A percentile compares a stretch with the other conserved stretches of the same genome.
Conservation (phyloP, 805 yeast species). For the Kluyveromyces wickerhamii region DNA sequence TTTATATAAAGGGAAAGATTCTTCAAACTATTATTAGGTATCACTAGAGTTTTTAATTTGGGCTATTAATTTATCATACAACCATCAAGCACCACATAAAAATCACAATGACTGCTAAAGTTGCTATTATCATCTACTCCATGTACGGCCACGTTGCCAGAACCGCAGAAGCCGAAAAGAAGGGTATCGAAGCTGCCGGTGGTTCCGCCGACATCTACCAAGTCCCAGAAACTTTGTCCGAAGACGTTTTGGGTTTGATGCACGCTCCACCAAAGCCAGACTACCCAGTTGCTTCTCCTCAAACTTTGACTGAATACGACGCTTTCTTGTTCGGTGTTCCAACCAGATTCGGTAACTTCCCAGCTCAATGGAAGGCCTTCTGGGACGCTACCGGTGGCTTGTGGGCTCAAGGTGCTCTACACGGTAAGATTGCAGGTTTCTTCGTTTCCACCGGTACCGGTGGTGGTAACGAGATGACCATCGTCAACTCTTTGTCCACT, state of each 20-base stretch:
- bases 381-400: slow-evolving; percentile 72
- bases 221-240: slow-evolving; percentile 68
- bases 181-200: slow-evolving; percentile 65
- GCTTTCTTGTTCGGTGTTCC: slow-evolving; percentile 82
- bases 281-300: slow-evolving; percentile 55
- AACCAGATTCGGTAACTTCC: slow-evolving; percentile 75
- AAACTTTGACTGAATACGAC: slow-evolving; percentile 56
- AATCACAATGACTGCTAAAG: slow-evolving; percentile 33
- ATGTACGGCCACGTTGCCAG: slow-evolving; percentile 69
- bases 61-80: no score
- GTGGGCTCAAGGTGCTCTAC: slow-evolving; percentile 68
- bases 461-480: slow-evolving; percentile 77
- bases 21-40: no score
- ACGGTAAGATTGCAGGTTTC: slow-evolving; percentile 67
- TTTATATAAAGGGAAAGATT: no score
- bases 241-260: slow-evolving; percentile 51
- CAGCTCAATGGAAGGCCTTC: slow-evolving; percentile 71
- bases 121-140: slow-evolving; percentile 75
- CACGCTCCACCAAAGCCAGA: slow-evolving; percentile 58
- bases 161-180: slow-evolving; percentile 60
- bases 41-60: no score
- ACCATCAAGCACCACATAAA: no score
- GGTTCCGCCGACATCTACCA: slow-evolving; percentile 65
- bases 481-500: slow-evolving; percentile 53
- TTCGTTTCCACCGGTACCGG: slow-evolving; percentile 74